These are phyloP conservation scores for Penicillium robsamsonii DNA, from an alignment of 495 filamentous ascomycete genomes.

Conservation along the genomic window DNA sequence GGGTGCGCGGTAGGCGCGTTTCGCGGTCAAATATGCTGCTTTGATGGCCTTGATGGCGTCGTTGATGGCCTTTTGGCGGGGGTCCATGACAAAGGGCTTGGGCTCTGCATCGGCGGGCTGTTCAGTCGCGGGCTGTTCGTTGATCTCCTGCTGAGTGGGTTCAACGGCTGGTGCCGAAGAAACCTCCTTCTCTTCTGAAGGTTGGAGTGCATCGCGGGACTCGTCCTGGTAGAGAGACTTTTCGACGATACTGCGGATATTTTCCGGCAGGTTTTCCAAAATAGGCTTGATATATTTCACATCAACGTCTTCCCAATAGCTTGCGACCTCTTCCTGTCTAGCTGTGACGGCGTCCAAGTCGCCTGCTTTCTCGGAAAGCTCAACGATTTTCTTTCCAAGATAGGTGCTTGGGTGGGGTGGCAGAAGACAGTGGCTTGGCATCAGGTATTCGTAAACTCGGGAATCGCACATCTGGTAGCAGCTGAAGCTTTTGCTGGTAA, in stretches of 20 bases:
- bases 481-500: slow-evolving; percentile 82
- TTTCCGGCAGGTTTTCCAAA: slow-evolving; percentile 53
- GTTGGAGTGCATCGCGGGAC: slow-evolving; percentile 17
- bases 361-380: slow-evolving; percentile 67
- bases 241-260: slow-evolving; percentile 39
- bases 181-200: slow-evolving; percentile 11
- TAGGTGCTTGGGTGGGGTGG: slow-evolving; percentile 87
- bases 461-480: slow-evolving; percentile 92
- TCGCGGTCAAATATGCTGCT: slow-evolving; percentile 70
- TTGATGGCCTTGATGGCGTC: slow-evolving; percentile 72
- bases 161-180: slow-evolving; percentile 9
- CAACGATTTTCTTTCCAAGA: slow-evolving; percentile 72
- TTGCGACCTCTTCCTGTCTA: slow-evolving; percentile 71
- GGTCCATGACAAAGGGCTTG: slow-evolving; percentile 25
- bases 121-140: slow-evolving; percentile 13
- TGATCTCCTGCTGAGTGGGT: slow-evolving; percentile 11
- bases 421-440: slow-evolving; percentile 85
- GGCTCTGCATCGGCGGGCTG: not conserved
- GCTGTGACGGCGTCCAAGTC: slow-evolving; percentile 63
- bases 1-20: slow-evolving; percentile 77
- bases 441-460: slow-evolving; percentile 92
- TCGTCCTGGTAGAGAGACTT: slow-evolving; percentile 39
- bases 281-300: slow-evolving; percentile 73
- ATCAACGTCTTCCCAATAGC: slow-evolving; percentile 79
- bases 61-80: slow-evolving; percentile 42